Base-by-base conservation (phyloP, 495 filamentous ascomycete species). In the Bombardia bombarda region DNA sequence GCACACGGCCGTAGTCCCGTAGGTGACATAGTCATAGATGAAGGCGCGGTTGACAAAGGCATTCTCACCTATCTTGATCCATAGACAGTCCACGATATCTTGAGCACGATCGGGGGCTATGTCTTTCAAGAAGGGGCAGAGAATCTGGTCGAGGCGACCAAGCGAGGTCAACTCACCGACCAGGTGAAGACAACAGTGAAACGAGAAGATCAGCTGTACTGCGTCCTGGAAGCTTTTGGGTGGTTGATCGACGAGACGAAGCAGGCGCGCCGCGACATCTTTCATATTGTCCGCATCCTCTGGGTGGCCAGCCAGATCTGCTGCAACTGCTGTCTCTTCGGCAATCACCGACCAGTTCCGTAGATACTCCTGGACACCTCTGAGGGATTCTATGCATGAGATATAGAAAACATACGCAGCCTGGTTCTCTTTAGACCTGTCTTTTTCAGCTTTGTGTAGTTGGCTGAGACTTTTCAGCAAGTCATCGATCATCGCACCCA, bases 71-170 rank as follows among this genome's bases (percentile, higher is more conserved):
- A 38, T 38, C 35, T 38, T 38, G 35, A 38, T 14, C 19, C 18
- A 38, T 13, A 38, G 21, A 19, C 35, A 38, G 35, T 38, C 35
- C 9, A 38, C 22, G 35, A 38, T 38, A 9, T 38, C 35, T 24
- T 38, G 35, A 9, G 35, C 35, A 7, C 35, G 35, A 19, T 38
- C 35, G 10, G 16, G 18, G 14, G 35, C 17, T 1, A 14, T 38
- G 35, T 14, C 18, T 7, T 18, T 7, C 9, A 38, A 19, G 16
- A 38, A 38, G 18, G 35, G 19, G 18, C 16, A n/a, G 5, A 38
- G 21, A 19, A 38, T 38, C 35, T 38, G 35, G 35, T 38, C 35
- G 1, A 38, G 35, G 16, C 35, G 35, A 14, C 35, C 35, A 9
- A 38, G 21, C 14, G 35, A 38, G 19, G 35, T 38, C 3, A 38